Percentiles rank a stretch among this genome's conserved stretches.
Conservation (phyloP, 2,329 filamentous ascomycete genomes). For the Alternaria alternata region DNA sequence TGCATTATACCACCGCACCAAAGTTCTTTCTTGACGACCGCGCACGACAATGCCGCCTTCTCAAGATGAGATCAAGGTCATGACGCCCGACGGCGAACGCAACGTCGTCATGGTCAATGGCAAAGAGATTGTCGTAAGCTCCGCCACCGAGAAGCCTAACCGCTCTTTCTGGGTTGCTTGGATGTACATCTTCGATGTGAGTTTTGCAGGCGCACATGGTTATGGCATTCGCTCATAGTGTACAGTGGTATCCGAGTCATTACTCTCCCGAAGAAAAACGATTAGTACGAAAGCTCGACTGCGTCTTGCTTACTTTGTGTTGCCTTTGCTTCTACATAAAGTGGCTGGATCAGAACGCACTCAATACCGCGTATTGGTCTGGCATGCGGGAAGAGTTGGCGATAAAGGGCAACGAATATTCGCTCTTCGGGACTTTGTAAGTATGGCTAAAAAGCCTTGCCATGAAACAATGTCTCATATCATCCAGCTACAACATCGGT, state of each 20-base stretch:
- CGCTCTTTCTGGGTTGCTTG: slow-evolving; percentile 26
- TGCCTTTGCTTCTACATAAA: slow-evolving; percentile 36
- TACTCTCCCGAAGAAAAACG: slow-evolving; percentile 31
- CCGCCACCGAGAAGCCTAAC: slow-evolving; percentile 27
- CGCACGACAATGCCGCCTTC: not conserved
- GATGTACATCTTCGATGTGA: slow-evolving; percentile 31
- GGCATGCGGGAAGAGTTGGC: slow-evolving; percentile 32
- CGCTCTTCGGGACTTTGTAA: slow-evolving; percentile 52
- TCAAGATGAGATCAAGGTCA: not conserved
- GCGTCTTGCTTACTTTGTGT: slow-evolving; percentile 28
- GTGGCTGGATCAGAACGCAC: slow-evolving; percentile 32
- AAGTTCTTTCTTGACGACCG: not conserved
- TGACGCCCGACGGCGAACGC: not conserved
- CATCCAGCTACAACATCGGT: slow-evolving; percentile 35
- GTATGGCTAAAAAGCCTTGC: not conserved
- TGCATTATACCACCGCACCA: not conserved
- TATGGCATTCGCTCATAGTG: not conserved
- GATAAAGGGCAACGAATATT: slow-evolving; percentile 64
- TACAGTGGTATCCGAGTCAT: slow-evolving; percentile 30
- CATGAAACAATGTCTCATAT: not conserved
- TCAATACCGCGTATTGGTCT: slow-evolving; percentile 31
- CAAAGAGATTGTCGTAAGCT: slow-evolving; percentile 28
- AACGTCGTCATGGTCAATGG: slow-evolving; percentile 23
- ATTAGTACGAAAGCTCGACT: slow-evolving; percentile 29
- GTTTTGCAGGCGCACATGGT: not conserved